Evolutionary conservation across 2,329 filamentous ascomycete genomes (phyloP).

Genomic region (Neonectria ditissima): DNA sequence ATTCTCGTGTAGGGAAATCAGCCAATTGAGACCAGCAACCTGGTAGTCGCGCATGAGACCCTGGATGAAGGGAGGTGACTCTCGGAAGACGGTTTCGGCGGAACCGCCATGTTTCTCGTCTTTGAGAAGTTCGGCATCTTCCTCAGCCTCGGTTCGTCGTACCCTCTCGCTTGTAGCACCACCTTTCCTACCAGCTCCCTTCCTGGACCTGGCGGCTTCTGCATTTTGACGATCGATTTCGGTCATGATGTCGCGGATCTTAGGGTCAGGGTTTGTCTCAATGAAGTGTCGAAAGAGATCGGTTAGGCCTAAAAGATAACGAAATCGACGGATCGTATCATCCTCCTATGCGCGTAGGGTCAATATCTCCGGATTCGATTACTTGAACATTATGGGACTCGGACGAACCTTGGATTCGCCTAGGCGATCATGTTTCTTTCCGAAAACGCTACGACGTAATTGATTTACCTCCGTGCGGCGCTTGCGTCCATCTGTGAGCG

Average conservation of each 20-base stretch:
- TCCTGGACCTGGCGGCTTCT: constrained; percentile 77
- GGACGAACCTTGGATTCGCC: constrained; percentile 88
- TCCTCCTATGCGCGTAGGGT: constrained; percentile 73
- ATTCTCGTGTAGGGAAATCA: constrained; percentile 97
- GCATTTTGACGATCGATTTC: constrained; percentile 95
- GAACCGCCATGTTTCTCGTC: constrained; percentile 91
- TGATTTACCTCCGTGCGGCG: constrained; percentile 88
- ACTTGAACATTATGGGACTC: background rate
- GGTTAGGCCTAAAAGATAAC: constrained; percentile 93
- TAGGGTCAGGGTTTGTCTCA: constrained; percentile 94
- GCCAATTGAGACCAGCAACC: constrained; percentile 94
- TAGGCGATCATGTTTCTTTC: constrained; percentile 92
- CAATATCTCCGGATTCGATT: constrained; percentile 21
- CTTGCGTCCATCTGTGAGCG: constrained; percentile 80
- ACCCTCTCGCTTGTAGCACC: constrained; percentile 83
- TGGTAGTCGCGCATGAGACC: constrained; percentile 97
- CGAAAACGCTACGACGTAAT: constrained; percentile 90
- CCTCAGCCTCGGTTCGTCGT: constrained; percentile 94
- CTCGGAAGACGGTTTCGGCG: constrained; percentile 90
- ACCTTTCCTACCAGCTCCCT: constrained; percentile 82
- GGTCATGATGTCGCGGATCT: constrained; percentile 91
- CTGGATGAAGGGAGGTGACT: constrained; percentile 90
- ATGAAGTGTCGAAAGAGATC: constrained; percentile 99
- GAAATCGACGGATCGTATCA: constrained; percentile 93
- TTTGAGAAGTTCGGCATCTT: constrained; percentile 88